Evolutionary conservation across 768 basidiomycete genomes (phyloP).

Genomic region (Boletus coccyginus): DNA sequence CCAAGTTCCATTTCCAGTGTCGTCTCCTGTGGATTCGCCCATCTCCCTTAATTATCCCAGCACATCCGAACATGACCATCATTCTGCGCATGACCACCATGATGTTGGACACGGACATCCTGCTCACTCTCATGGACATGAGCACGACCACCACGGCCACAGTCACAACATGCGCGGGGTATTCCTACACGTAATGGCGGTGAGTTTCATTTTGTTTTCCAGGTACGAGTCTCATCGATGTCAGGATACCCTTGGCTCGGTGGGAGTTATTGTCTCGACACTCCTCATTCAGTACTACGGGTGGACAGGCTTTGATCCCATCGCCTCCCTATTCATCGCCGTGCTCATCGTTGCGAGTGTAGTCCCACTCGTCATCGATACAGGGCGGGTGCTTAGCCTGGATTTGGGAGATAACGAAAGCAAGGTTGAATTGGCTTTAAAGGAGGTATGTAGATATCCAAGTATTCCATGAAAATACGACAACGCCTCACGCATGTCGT

Average conservation of each 20-base stretch:
- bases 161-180: conserved; percentile 99
- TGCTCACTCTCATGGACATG: conserved; percentile 51
- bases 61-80: conserved; percentile 48
- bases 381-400: conserved; percentile 81
- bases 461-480: background rate
- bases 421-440: conserved; percentile 55
- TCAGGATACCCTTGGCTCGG: conserved; percentile 93
- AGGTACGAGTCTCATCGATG: conserved; percentile 7
- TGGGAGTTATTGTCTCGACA: conserved; percentile 97
- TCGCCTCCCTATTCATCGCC: conserved; percentile 96
- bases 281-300: conserved; percentile 93
- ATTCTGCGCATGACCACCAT: conserved; percentile 30
- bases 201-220: conserved; percentile 34
- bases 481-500: background rate
- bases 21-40: conserved; percentile 43
- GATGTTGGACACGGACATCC: conserved; percentile 39
- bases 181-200: conserved; percentile 96
- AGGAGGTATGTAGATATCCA: conserved; percentile 47
- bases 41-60: conserved; percentile 63
- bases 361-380: conserved; percentile 91
- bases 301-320: conserved; percentile 98
- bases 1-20: conserved; percentile 26
- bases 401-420: conserved; percentile 70
- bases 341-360: conserved; percentile 94
- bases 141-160: conserved; percentile 71